Evolutionary conservation across 345 rosid genomes (phyloP), one percentile per base, ranked within the genome.

Genomic region (Microcos paniculata): DNA sequence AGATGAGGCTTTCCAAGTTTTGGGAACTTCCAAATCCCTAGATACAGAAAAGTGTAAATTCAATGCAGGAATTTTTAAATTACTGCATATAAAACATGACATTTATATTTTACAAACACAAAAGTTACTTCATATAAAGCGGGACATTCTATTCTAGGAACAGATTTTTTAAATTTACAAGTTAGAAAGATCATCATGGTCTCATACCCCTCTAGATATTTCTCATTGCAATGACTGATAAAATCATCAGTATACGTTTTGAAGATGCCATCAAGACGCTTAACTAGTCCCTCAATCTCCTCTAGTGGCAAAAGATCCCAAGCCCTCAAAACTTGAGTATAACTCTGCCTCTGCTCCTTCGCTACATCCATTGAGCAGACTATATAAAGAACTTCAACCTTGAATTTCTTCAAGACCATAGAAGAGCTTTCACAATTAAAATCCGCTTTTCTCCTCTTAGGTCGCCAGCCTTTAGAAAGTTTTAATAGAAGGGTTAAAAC

Each of bases 401-500:
- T 85, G 7, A 75, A 83, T 35, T 85, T 76, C 72, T 88, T 88
- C 56, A 85, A 74, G 59, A 80, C 70, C 51, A 77, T 83, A 24
- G 53, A 70, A 53, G 87, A 83, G 46, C 64, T 74, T 30, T 55
- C 74, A 67, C 80, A 87, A 31, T 51, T 8, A 4, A 45, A 2
- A 33, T 87, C 85, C 26, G 78, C 73, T 18, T 78, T 78, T 30
- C 49, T 61, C 45, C 30, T 80, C 81, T 80, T 83, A 6, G 88
- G 89, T 24, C 89, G 80, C 89, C 89, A 84, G 42, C 91, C 91
- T 43, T 72, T 61, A 3, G 89, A 75, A 35, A 88, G 84, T 70
- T 35, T 77, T 59, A 75, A 55, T 43, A 88, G 58, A 43, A 75
- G 69, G 52, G 45, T 72, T 49, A 88, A 43, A 48, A 77, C 80